phyloP scores from a whole-genome alignment of 352 stramenopile genomes.

The Phytopythium kandeliae region DNA sequence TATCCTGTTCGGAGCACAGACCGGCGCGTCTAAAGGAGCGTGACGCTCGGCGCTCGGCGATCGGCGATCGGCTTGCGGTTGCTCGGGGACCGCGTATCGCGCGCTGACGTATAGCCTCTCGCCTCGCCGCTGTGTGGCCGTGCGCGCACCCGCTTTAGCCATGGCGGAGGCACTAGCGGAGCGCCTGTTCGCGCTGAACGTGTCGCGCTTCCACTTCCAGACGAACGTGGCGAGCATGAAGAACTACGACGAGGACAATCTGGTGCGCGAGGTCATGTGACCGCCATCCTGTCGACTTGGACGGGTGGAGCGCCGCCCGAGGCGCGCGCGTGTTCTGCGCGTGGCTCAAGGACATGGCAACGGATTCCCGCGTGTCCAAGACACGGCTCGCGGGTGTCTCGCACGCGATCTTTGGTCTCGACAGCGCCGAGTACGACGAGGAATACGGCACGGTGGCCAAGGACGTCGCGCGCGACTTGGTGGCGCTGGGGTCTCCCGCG shows the following conservation, averaged over 20 bases:
- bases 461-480: constrained; percentile 56
- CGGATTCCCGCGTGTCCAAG: constrained; percentile 87
- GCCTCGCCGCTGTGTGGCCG: no score
- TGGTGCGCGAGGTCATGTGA: constrained; percentile 84
- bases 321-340: constrained; percentile 70
- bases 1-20: constrained; percentile 86
- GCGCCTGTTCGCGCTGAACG: constrained; percentile 74
- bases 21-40: constrained; percentile 66
- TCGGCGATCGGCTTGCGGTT: neutral
- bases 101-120: constrained; percentile 4
- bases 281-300: constrained; percentile 85
- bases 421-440: constrained; percentile 87
- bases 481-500: constrained; percentile 48
- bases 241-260: constrained; percentile 86
- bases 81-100: neutral
- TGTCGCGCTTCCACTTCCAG: constrained; percentile 77
- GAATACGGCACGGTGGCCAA: constrained; percentile 80
- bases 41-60: no score
- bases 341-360: constrained; percentile 86
- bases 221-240: constrained; percentile 84
- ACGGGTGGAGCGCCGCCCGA: constrained; percentile 70
- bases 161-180: constrained; percentile 74
- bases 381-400: constrained; percentile 64
- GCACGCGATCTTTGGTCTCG: constrained; percentile 83
- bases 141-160: no score